Conservation (phyloP, 2,329 filamentous ascomycete species). For the Nemania sp. region DNA sequence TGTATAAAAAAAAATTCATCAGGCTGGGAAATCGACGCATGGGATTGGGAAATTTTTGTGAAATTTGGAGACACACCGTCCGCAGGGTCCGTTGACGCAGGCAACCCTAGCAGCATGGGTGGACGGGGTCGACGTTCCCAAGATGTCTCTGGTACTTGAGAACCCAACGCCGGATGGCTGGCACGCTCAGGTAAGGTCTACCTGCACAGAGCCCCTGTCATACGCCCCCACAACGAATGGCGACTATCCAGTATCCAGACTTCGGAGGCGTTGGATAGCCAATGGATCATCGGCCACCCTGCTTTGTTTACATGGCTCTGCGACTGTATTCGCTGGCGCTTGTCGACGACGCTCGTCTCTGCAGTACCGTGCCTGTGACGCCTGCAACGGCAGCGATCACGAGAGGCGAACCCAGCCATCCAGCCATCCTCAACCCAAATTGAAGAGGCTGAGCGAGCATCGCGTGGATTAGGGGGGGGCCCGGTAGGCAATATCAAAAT, state of each 20-base stretch:
- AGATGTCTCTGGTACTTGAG: slow-evolving; percentile 32
- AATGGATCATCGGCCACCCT: slow-evolving; percentile 29
- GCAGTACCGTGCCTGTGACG: slow-evolving; percentile 9
- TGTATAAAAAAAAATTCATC: slow-evolving; percentile 39
- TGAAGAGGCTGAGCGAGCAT: slow-evolving; percentile 37
- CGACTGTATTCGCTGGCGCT: slow-evolving; percentile 30
- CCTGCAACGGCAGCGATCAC: slow-evolving; percentile 12
- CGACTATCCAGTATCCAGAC: slow-evolving; percentile 37
- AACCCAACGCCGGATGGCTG: neutral
- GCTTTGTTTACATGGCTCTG: slow-evolving; percentile 37
- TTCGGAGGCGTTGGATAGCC: slow-evolving; percentile 28
- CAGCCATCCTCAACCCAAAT: slow-evolving; percentile 8
- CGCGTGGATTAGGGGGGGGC: too few relatives aligned
- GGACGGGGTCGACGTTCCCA: neutral
- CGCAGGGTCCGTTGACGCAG: slow-evolving; percentile 28
- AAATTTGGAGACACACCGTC: slow-evolving; percentile 37
- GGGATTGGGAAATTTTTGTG: slow-evolving; percentile 37
- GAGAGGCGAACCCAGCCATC: slow-evolving; percentile 14
- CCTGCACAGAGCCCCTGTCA: slow-evolving; percentile 16
- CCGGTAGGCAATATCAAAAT: too few relatives aligned
- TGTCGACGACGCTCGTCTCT: slow-evolving; percentile 25
- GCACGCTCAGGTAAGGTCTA: slow-evolving; percentile 15
- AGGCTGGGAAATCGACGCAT: slow-evolving; percentile 34
- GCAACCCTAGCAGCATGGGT: neutral
- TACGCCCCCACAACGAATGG: slow-evolving; percentile 29